phyloP scores from a whole-genome alignment of 2,329 filamentous ascomycete species.

The Ophiostoma novo-ulmi region DNA sequence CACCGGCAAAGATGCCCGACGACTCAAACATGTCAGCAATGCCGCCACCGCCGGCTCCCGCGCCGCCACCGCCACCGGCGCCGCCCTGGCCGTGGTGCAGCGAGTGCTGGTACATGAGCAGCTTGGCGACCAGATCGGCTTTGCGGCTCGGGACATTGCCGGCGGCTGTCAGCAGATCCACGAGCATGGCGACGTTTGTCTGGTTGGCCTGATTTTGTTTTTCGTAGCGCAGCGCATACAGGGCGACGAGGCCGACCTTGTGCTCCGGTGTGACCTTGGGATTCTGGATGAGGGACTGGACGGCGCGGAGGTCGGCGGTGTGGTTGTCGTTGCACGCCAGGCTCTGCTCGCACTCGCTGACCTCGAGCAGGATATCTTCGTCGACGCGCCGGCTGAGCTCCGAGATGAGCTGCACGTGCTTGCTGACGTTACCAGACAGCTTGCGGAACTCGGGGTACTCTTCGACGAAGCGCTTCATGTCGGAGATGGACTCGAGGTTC shows the following conservation, averaged over 20 bases:
- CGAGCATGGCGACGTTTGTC: slow-evolving; percentile 72
- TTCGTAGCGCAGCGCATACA: slow-evolving; percentile 92
- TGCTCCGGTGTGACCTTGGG: slow-evolving; percentile 70
- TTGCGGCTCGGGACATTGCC: slow-evolving; percentile 72
- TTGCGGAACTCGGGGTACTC: slow-evolving; percentile 98
- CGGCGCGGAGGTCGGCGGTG: slow-evolving; percentile 73
- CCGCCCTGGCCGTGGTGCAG: slow-evolving; percentile 76
- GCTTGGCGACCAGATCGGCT: slow-evolving; percentile 73
- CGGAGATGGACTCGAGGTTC: slow-evolving; percentile 92
- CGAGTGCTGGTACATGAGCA: slow-evolving; percentile 81
- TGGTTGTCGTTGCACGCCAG: slow-evolving; percentile 97
- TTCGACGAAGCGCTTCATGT: slow-evolving; percentile 99
- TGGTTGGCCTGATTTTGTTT: slow-evolving; percentile 79
- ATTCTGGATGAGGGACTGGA: slow-evolving; percentile 81
- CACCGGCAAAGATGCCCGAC: slow-evolving; percentile 78
- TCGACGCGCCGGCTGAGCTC: slow-evolving; percentile 86
- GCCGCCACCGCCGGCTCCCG: slow-evolving; percentile 65
- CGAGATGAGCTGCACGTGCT: slow-evolving; percentile 92
- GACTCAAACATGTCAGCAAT: slow-evolving; percentile 91
- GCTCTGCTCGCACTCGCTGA: slow-evolving; percentile 95
- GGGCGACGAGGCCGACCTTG: slow-evolving; percentile 82
- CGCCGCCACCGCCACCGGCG: slow-evolving; percentile 73
- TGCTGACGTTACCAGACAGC: slow-evolving; percentile 94
- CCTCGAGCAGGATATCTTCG: slow-evolving; percentile 82
- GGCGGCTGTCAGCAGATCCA: slow-evolving; percentile 78